Conservation (phyloP, 2,329 filamentous ascomycete genomes). For the Lachnellula arida region DNA sequence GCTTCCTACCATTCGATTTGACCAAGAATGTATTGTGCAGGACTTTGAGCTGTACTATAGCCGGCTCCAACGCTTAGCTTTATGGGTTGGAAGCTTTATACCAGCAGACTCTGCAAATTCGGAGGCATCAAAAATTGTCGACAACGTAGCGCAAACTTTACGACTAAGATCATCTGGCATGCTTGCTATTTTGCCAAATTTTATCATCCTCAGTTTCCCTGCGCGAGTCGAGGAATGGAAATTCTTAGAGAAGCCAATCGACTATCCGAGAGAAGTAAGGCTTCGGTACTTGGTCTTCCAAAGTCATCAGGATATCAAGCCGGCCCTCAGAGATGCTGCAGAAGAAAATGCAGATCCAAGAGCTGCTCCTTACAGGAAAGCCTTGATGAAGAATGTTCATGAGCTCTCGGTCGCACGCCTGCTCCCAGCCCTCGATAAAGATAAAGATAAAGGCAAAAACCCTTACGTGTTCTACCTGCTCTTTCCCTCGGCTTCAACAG, state of each 20-base stretch:
- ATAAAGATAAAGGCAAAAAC: slow-evolving; percentile 1
- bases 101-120: slow-evolving; percentile 6
- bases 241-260: slow-evolving; percentile 19
- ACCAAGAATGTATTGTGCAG: slow-evolving; percentile 22
- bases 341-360: neutral
- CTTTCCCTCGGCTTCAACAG: slow-evolving; percentile 41
- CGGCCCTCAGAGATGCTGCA: neutral
- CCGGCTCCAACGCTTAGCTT: neutral
- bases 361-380: slow-evolving; percentile 9
- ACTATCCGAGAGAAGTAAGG: slow-evolving; percentile 2
- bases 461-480: slow-evolving; percentile 42
- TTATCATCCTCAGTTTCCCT: slow-evolving; percentile 25
- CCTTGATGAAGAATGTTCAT: slow-evolving; percentile 18
- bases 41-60: slow-evolving; percentile 20
- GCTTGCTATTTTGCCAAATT: slow-evolving; percentile 12
- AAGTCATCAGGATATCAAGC: slow-evolving; percentile 3
- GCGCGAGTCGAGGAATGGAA: slow-evolving; percentile 26
- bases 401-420: slow-evolving; percentile 19
- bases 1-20: slow-evolving; percentile 17
- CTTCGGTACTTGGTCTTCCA: slow-evolving; percentile 27
- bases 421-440: slow-evolving; percentile 10
- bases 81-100: slow-evolving; percentile 16
- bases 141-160: slow-evolving; percentile 20
- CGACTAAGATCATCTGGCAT: slow-evolving; percentile 19
- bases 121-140: slow-evolving; percentile 10